These are phyloP conservation scores for Blastobotrys indianensis DNA, from an alignment of 1,139 yeast genomes.

Conservation along the genomic window DNA sequence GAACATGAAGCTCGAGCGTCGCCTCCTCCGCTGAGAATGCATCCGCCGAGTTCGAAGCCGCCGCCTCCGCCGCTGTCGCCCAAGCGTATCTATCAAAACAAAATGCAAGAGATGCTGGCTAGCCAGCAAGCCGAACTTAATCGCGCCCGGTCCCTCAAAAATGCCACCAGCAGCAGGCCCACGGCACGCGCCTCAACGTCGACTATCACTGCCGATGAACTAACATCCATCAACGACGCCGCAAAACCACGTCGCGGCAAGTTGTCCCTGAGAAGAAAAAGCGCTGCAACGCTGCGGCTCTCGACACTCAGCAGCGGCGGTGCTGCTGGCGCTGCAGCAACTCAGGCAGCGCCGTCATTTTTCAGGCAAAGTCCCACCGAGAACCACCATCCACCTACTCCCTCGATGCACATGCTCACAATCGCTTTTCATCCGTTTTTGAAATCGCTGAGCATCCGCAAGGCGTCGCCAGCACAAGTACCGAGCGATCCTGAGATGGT, in stretches of 20 bases:
- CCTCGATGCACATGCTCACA: constrained; percentile 10
- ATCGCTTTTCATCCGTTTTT: constrained; percentile 13
- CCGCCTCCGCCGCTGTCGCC: constrained; percentile 5
- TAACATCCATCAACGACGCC: constrained; percentile 1
- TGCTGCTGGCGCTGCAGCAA: background rate
- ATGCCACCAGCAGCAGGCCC: background rate
- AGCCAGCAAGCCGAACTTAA: background rate
- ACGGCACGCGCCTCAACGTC: background rate
- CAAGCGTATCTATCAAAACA: background rate
- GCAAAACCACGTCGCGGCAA: constrained; percentile 10
- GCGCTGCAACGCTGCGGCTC: constrained; percentile 16
- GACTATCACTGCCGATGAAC: background rate
- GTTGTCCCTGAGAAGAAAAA: constrained; percentile 17
- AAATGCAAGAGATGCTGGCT: too few species aligned
- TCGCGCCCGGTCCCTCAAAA: background rate
- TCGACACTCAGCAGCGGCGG: constrained; percentile 11
- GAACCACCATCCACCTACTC: constrained; percentile 7
- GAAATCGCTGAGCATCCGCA: constrained; percentile 1
- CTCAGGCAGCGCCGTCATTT: background rate
- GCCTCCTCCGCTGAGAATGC: constrained; percentile 4
- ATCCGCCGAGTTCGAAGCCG: background rate
- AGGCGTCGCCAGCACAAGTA: constrained; percentile 1
- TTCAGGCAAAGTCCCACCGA: constrained; percentile 1
- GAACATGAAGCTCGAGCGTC: constrained; percentile 6
- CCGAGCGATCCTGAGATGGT: constrained; percentile 9